A percentile compares a stretch with the other conserved stretches of the same genome.
phyloP scores from a whole-genome alignment of 2,329 filamentous ascomycete species.

The Teratosphaeria nubilosa region DNA sequence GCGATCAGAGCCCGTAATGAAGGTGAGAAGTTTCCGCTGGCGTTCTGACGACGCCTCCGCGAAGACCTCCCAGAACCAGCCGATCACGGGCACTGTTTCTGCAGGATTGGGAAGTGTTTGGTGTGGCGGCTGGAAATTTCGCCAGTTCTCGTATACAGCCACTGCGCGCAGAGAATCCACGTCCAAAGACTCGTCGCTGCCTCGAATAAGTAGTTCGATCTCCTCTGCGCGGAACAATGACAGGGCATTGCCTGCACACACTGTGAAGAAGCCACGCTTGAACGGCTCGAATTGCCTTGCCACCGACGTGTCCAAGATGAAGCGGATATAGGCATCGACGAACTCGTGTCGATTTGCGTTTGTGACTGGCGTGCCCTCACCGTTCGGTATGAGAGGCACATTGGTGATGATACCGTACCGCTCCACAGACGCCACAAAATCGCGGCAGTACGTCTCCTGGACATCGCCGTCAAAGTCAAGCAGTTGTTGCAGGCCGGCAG shows the following conservation, averaged over 20 bases:
- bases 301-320: conserved; percentile 69
- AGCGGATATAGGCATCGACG: conserved; percentile 72
- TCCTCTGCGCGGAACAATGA: conserved; percentile 83
- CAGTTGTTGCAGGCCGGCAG: conserved; percentile 63
- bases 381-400: conserved; percentile 63
- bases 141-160: conserved; percentile 75
- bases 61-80: conserved; percentile 87
- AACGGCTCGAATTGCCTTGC: conserved; percentile 83
- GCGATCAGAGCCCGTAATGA: conserved; percentile 82
- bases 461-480: conserved; percentile 80
- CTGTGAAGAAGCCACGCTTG: conserved; percentile 85
- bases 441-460: conserved; percentile 65
- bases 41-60: conserved; percentile 52
- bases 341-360: conserved; percentile 76
- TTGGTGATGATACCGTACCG: conserved; percentile 60
- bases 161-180: conserved; percentile 65
- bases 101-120: conserved; percentile 30
- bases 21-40: conserved; percentile 70
- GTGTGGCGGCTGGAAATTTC: conserved; percentile 29
- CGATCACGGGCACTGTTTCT: conserved; percentile 55
- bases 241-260: conserved; percentile 79
- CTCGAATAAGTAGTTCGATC: conserved; percentile 77
- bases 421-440: conserved; percentile 70
- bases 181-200: conserved; percentile 75
- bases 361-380: conserved; percentile 67